Evolutionary conservation across 768 basidiomycete species (phyloP).

Genomic region (Mycena rebaudengoi): DNA sequence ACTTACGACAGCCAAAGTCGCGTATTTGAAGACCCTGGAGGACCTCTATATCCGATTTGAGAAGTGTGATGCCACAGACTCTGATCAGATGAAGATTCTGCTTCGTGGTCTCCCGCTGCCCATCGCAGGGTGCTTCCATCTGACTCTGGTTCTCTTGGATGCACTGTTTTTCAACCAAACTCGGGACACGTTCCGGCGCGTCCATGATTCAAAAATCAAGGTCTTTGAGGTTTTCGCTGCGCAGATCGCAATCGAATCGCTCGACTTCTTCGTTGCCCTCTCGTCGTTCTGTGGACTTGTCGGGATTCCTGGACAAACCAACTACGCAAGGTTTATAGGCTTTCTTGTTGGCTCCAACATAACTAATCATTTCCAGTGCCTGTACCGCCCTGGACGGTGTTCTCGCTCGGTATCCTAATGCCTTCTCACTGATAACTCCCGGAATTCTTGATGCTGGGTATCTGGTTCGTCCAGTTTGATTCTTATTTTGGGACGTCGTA

Average conservation of each 20-base stretch:
- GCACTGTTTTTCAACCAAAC: constrained; percentile 40
- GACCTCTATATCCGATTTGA: constrained; percentile 42
- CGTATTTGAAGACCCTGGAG: constrained; percentile 35
- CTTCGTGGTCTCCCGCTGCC: constrained; percentile 31
- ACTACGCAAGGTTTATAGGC: constrained; percentile 41
- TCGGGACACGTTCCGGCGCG: constrained; percentile 36
- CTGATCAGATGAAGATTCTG: constrained; percentile 27
- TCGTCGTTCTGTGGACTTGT: constrained; percentile 42
- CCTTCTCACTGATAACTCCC: constrained; percentile 42
- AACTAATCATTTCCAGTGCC: constrained; percentile 34
- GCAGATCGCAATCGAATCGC: constrained; percentile 32
- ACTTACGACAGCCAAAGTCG: no score
- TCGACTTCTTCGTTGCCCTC: constrained; percentile 47
- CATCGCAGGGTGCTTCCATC: constrained; percentile 44
- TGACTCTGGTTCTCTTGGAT: constrained; percentile 42
- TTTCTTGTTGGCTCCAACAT: not conserved
- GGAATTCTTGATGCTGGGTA: constrained; percentile 37
- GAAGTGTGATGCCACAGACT: constrained; percentile 40
- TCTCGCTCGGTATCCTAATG: constrained; percentile 35
- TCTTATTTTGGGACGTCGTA: not conserved
- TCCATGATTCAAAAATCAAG: constrained; percentile 38
- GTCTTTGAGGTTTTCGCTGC: constrained; percentile 37
- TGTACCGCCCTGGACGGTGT: constrained; percentile 42
- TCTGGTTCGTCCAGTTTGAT: not conserved
- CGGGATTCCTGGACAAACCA: constrained; percentile 49